Evolutionary conservation across 148 eudicot genomes (phyloP), one percentile per base, ranked within the genome.

Genomic region (Cornus florida): DNA sequence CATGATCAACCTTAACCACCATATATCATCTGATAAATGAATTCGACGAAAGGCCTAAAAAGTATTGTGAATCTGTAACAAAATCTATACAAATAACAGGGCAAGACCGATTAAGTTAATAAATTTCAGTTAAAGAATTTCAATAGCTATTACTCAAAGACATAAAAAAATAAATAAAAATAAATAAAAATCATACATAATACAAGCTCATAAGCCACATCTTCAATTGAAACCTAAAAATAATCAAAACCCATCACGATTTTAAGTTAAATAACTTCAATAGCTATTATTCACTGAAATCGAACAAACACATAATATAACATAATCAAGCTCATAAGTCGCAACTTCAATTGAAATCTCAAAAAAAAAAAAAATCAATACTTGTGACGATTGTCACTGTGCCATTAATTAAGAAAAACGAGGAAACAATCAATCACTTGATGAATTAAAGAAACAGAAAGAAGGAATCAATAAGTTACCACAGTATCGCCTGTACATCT

Each of bases 401-500:
- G 16, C 4, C 24, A 33, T 10, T 68, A 11, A 70, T 48, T 6
- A 56, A 72, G 75, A 11, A 70, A 67, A 28, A 38, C 35, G 23
- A 74, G 10, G 4, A 80, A 73, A 72, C 53, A 48, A 35, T 48
- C 53, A 48, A 35, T 48, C 10, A 48, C 53, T 35, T 7, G 53
- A 48, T 48, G 53, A 48, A 48, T 48, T 53, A 53, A 1, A 62
- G 66, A 62, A 62, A 35, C 38, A 68, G 7, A 32, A 70, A 39
- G 20, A 39, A 14, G 10, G 4, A 17, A 35, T 20, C 53, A 31
- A 72, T 3, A 8, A 3, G 59, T 41, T 74, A 88, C 90, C 90
- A 39, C 85, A 83, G 70, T 81, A 88, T 14, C 77, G 87, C 10
- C 84, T 77, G 78, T 88, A 88, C 62, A 82, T 84, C 50, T 81